These are phyloP conservation scores for Atkinsonella texensis DNA, from an alignment of 2,329 filamentous ascomycete genomes.

Conservation along the genomic window DNA sequence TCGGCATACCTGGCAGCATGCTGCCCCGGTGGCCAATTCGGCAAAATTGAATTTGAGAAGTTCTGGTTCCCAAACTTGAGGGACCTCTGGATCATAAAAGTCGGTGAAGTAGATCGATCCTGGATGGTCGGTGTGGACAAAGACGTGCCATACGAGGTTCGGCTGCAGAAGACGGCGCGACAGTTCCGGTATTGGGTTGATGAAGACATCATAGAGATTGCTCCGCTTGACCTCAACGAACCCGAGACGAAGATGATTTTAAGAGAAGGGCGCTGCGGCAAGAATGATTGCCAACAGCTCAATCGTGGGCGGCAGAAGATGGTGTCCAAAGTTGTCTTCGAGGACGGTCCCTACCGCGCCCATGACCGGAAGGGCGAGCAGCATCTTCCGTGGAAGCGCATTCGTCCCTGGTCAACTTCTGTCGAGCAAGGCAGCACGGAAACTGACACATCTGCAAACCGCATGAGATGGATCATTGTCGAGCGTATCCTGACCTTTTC, in stretches of 20 bases:
- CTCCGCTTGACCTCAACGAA: slow-evolving; percentile 21
- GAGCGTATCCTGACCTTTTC: slow-evolving; percentile 27
- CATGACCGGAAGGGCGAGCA: slow-evolving; percentile 11
- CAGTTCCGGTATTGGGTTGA: slow-evolving; percentile 28
- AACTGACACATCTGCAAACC: slow-evolving; percentile 18
- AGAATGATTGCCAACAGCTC: slow-evolving; percentile 21
- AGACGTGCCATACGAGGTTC: slow-evolving; percentile 17
- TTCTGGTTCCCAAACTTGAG: slow-evolving; percentile 27
- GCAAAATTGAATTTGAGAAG: slow-evolving; percentile 24
- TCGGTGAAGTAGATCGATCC: slow-evolving; percentile 24
- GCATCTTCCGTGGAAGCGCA: slow-evolving; percentile 18
- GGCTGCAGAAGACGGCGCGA: slow-evolving; percentile 20
- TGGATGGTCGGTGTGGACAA: slow-evolving; percentile 24
- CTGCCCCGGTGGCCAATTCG: slow-evolving; percentile 18
- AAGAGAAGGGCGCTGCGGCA: slow-evolving; percentile 23
- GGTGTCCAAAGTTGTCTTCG: slow-evolving; percentile 26
- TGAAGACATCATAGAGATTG: slow-evolving; percentile 26
- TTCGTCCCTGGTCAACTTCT: slow-evolving; percentile 21
- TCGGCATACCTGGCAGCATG: slow-evolving; percentile 22
- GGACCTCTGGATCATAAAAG: slow-evolving; percentile 27
- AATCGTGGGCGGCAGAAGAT: slow-evolving; percentile 24
- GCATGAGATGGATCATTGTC: slow-evolving; percentile 26
- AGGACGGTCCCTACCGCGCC: slow-evolving; percentile 21
- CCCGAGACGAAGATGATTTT: slow-evolving; percentile 22
- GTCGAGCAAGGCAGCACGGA: slow-evolving; percentile 14